A percentile compares a stretch with the other conserved stretches of the same genome.
Evolutionary conservation across 345 rosid genomes (phyloP).

Genomic region (Moricandia moricandioides): DNA sequence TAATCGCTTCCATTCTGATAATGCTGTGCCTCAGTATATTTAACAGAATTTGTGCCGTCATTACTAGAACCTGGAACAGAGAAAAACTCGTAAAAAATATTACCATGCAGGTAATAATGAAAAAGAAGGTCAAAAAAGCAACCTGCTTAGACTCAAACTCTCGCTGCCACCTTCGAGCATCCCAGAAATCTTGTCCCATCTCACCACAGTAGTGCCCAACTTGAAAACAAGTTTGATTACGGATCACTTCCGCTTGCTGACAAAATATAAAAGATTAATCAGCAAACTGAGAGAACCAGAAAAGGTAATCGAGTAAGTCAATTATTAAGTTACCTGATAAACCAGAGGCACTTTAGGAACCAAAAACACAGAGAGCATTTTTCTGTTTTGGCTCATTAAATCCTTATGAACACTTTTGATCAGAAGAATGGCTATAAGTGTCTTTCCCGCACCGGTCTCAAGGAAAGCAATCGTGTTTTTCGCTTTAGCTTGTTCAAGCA

Average conservation of each 20-base stretch:
- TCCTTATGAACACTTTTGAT: conserved; percentile 69
- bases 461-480: conserved; percentile 95
- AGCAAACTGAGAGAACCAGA: too few relatives aligned
- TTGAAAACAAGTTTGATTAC: conserved; percentile 62
- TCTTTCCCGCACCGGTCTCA: conserved; percentile 99
- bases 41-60: conserved; percentile 96
- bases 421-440: conserved; percentile 89
- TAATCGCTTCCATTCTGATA: conserved; percentile 80
- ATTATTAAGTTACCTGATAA: conserved; percentile 38
- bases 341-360: conserved; percentile 98
- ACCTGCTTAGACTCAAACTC: conserved; percentile 97
- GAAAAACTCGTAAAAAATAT: background rate
- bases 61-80: conserved; percentile 68
- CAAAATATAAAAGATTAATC: too few relatives aligned
- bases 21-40: conserved; percentile 97
- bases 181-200: conserved; percentile 97
- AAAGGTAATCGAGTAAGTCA: too few relatives aligned
- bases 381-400: conserved; percentile 56
- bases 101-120: background rate
- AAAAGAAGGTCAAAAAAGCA: background rate
- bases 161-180: conserved; percentile 85
- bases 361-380: conserved; percentile 89
- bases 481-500: conserved; percentile 89
- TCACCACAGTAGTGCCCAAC: conserved; percentile 98
- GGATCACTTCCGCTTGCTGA: conserved; percentile 96